Base-by-base conservation (phyloP, 768 basidiomycete genomes). In the Phlebiopsis flavidoalba region DNA sequence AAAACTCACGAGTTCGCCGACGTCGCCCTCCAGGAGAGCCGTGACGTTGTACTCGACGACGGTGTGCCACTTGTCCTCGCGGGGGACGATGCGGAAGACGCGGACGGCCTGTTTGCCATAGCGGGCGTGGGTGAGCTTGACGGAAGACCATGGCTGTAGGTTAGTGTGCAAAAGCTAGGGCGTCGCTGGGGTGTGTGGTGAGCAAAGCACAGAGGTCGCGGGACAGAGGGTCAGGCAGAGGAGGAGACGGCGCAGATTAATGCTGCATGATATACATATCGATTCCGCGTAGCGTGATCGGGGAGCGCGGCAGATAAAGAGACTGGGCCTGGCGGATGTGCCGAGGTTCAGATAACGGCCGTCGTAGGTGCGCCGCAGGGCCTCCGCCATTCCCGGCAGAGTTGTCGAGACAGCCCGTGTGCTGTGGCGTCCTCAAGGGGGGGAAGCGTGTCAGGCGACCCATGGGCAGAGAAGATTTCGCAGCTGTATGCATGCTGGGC, bases 51-150 rank as follows among this genome's bases (percentile, higher is more conserved):
- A 95, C 72, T 96, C 94, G 31, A 88, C 91, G 10, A 95, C 74
- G 36, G 86, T 78, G 67, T 95, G 89, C 75, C 82, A 80, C 8
- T 77, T 74, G 4, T 77, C 83, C 53, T 85, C 81, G 10, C 93
- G 81, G n/a, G n/a, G n/a, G 21, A 95, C 92, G 58, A 96, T 81
- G 33, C 95, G 85, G 64, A 93, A 83, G 47, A 98, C 89, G 22
- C 93, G 83, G 15, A 98, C 83, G 64, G 88, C 86, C 73, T 93
- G 88, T 76, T 98, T 98, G 11, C 95, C 95, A 67, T 95, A 93
- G 24, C 85, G 83, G 1, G 91, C 87, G 19, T 72, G 67, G 2
- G 75, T 70, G 58, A 84, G 80, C 49, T 69, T 31, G 8, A 53
- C 50, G 2, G 55, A 21, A 21, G 60, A 50, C n/a, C 60, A 58